Percentiles rank a stretch among this genome's conserved stretches.
These are phyloP conservation scores for Ophiocordyceps sinensis DNA, from an alignment of 2,329 filamentous ascomycete genomes.

Conservation along the genomic window DNA sequence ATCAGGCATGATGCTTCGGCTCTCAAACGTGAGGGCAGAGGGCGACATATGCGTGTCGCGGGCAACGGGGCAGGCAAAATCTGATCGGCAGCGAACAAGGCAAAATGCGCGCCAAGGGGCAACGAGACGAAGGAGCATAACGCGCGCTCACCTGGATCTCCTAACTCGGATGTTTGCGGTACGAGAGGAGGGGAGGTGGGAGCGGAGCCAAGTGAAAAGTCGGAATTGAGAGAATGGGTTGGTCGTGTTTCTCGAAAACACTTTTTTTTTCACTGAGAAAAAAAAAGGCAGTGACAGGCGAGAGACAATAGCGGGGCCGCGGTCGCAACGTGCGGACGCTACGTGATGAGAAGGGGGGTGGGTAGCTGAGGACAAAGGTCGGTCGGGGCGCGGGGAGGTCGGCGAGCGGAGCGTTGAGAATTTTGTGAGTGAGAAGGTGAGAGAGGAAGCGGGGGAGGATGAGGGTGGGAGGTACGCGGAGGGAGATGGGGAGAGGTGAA, in stretches of 20 bases:
- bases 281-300: conserved; percentile 4
- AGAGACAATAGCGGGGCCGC: conserved; percentile 10
- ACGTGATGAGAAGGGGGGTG: background rate
- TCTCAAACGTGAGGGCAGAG: no score
- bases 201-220: background rate
- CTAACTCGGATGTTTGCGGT: background rate
- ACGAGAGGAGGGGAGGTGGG: background rate
- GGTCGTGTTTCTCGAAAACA: background rate
- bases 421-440: conserved; percentile 2
- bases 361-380: conserved; percentile 1
- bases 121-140: background rate
- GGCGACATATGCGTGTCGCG: no score
- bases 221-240: background rate
- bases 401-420: conserved; percentile 5
- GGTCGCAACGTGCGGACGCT: conserved; percentile 7
- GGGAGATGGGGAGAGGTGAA: conserved; percentile 13
- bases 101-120: no score
- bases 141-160: background rate
- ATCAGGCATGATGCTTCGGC: no score
- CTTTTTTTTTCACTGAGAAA: background rate
- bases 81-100: no score
- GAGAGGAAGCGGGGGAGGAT: conserved; percentile 6
- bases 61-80: no score
- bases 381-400: background rate
- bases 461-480: conserved; percentile 5